Evolutionary conservation across 805 yeast species (phyloP).

Genomic region (Cyberlindnera veronae): DNA sequence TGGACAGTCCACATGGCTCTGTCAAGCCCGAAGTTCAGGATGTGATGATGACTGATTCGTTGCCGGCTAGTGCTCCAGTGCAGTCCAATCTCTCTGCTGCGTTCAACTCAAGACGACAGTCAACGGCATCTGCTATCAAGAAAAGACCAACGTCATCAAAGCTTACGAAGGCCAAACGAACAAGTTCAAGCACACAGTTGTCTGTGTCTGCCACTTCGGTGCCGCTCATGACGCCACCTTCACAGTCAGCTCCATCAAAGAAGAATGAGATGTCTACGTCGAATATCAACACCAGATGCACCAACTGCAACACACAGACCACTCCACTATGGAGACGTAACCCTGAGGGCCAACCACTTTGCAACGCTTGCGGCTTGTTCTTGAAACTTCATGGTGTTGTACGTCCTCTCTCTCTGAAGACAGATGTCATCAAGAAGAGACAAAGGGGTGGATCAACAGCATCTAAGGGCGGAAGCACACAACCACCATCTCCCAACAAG

Average conservation of each 20-base stretch:
- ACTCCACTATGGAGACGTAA: slow-evolving; percentile 96
- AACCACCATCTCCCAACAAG: slow-evolving; percentile 22
- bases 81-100: slow-evolving; percentile 19
- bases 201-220: slow-evolving; percentile 5
- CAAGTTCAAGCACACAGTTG: slow-evolving; percentile 20
- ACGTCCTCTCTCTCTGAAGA: slow-evolving; percentile 83
- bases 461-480: slow-evolving; percentile 17
- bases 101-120: slow-evolving; percentile 19
- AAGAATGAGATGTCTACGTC: too few species aligned
- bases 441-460: slow-evolving; percentile 50
- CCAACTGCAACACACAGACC: slow-evolving; percentile 87
- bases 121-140: slow-evolving; percentile 24
- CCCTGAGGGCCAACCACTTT: slow-evolving; percentile 86
- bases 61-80: slow-evolving; percentile 5
- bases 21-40: slow-evolving; percentile 9
- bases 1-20: slow-evolving; percentile 1
- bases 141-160: slow-evolving; percentile 22
- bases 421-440: slow-evolving; percentile 90
- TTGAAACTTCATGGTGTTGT: slow-evolving; percentile 93
- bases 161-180: slow-evolving; percentile 22
- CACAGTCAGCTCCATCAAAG: too few species aligned
- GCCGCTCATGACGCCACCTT: background rate
- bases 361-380: slow-evolving; percentile 95
- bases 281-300: slow-evolving; percentile 43
- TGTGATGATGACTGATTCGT: slow-evolving; percentile 12